Evolutionary conservation across 805 yeast species (phyloP).

Genomic region (Kodamaea kakaduensis): DNA sequence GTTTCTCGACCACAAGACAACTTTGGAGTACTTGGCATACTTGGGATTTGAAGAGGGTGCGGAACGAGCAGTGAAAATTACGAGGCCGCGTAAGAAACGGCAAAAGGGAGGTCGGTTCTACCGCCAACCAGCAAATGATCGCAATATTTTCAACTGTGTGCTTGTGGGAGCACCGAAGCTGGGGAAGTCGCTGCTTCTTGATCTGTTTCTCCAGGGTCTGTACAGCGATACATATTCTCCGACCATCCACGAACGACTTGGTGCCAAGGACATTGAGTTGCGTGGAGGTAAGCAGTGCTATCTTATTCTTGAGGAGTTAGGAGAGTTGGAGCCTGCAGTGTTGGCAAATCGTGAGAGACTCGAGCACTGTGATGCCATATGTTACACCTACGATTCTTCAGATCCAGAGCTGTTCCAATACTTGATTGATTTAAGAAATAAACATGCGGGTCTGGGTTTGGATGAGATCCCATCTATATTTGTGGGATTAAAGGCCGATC

Average conservation of each 20-base stretch:
- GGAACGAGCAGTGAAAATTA: constrained; percentile 58
- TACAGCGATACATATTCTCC: constrained; percentile 73
- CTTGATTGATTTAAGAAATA: constrained; percentile 62
- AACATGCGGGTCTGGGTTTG: constrained; percentile 49
- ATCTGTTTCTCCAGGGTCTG: constrained; percentile 66
- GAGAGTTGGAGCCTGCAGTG: constrained; percentile 79
- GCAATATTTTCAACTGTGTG: constrained; percentile 90
- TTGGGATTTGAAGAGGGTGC: constrained; percentile 71
- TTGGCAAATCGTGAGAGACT: constrained; percentile 64
- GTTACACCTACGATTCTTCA: constrained; percentile 88
- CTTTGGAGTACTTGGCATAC: constrained; percentile 84
- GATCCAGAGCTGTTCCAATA: constrained; percentile 93
- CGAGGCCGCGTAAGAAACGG: constrained; percentile 73
- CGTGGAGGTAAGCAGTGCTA: constrained; percentile 96
- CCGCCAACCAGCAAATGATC: constrained; percentile 66
- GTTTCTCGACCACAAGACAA: constrained; percentile 73
- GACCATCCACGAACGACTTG: constrained; percentile 73
- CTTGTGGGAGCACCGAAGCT: constrained; percentile 80
- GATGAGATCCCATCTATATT: constrained; percentile 73
- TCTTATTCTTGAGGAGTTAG: constrained; percentile 83
- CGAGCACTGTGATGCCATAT: constrained; percentile 86
- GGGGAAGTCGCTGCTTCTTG: constrained; percentile 83
- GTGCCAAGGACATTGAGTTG: constrained; percentile 88
- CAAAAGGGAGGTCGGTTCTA: constrained; percentile 60
- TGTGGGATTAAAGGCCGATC: constrained; percentile 92